phyloP scores from a whole-genome alignment of 805 yeast genomes.

The Teunomyces kruisii region DNA sequence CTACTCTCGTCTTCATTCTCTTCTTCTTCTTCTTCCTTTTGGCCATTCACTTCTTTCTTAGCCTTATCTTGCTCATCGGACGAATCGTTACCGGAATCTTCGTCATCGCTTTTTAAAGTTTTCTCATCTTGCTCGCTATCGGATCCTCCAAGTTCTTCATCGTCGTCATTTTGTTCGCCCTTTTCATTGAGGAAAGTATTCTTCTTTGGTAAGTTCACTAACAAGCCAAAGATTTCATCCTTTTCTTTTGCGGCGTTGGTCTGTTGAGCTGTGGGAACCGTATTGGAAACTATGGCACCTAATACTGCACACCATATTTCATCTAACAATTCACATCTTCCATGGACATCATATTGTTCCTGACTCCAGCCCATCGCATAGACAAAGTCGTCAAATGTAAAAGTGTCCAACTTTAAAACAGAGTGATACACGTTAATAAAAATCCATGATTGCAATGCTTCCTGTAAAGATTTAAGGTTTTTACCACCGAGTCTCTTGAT shows the following conservation, averaged over 20 bases:
- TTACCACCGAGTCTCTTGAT: constrained; percentile 10
- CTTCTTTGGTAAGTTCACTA: constrained; percentile 31
- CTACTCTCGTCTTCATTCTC: constrained; percentile 13
- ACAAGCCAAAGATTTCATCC: constrained; percentile 31
- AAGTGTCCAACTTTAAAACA: constrained; percentile 64
- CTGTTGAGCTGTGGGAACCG: constrained; percentile 24
- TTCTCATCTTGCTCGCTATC: constrained; percentile 21
- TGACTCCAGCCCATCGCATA: constrained; percentile 52
- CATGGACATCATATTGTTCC: constrained; percentile 37
- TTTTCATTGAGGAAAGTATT: constrained; percentile 21
- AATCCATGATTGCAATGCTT: constrained; percentile 69
- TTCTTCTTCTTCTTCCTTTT: constrained; percentile 15
- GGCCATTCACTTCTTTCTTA: neutral
- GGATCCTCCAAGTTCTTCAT: constrained; percentile 20
- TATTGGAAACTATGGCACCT: constrained; percentile 51
- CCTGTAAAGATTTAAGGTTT: constrained; percentile 26
- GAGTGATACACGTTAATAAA: constrained; percentile 70
- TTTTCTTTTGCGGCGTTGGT: constrained; percentile 35
- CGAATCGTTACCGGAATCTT: constrained; percentile 17
- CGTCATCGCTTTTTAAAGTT: constrained; percentile 22
- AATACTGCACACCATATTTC: constrained; percentile 70
- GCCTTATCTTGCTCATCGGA: constrained; percentile 15
- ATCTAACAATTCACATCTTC: constrained; percentile 53
- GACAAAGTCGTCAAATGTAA: constrained; percentile 77
- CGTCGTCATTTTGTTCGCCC: constrained; percentile 26